These are phyloP conservation scores for Pterulicium gracile DNA, from an alignment of 1,284 basidiomycete genomes.

Conservation along the genomic window DNA sequence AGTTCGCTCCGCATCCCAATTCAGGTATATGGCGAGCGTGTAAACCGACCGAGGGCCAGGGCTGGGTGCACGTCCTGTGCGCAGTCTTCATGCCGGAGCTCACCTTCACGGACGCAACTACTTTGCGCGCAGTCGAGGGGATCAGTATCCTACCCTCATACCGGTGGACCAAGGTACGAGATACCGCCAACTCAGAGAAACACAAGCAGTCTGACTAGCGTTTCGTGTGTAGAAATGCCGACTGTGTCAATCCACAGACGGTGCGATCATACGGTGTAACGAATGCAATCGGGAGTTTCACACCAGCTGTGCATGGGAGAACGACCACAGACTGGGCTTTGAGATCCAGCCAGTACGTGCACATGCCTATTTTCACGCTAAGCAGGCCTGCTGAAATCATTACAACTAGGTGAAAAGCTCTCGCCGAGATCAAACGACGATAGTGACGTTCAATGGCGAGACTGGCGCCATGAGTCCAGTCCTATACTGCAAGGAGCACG, in stretches of 20 bases:
- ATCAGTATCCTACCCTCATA: slow-evolving; percentile 61
- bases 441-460: slow-evolving; percentile 80
- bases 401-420: slow-evolving; percentile 71
- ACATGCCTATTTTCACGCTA: too few relatives aligned
- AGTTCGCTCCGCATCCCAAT: slow-evolving; percentile 35
- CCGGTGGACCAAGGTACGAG: slow-evolving; percentile 53
- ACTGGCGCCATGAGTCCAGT: slow-evolving; percentile 75
- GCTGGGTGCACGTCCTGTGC: slow-evolving; percentile 89
- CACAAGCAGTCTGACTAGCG: slow-evolving; percentile 8
- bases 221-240: slow-evolving; percentile 38
- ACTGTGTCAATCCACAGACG: slow-evolving; percentile 57
- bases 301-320: slow-evolving; percentile 82
- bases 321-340: slow-evolving; percentile 80
- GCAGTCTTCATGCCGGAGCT: slow-evolving; percentile 83
- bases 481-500: slow-evolving; percentile 78
- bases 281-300: slow-evolving; percentile 81
- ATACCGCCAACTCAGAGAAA: neutral
- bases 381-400: too few relatives aligned
- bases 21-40: slow-evolving; percentile 74
- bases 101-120: slow-evolving; percentile 62
- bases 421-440: slow-evolving; percentile 51
- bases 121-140: slow-evolving; percentile 78
- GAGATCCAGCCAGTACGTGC: slow-evolving; percentile 71
- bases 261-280: slow-evolving; percentile 75
- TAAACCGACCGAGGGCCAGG: slow-evolving; percentile 90